phyloP scores from a whole-genome alignment of 2,329 filamentous ascomycete species.

The Apiospora rasikravindrae region DNA sequence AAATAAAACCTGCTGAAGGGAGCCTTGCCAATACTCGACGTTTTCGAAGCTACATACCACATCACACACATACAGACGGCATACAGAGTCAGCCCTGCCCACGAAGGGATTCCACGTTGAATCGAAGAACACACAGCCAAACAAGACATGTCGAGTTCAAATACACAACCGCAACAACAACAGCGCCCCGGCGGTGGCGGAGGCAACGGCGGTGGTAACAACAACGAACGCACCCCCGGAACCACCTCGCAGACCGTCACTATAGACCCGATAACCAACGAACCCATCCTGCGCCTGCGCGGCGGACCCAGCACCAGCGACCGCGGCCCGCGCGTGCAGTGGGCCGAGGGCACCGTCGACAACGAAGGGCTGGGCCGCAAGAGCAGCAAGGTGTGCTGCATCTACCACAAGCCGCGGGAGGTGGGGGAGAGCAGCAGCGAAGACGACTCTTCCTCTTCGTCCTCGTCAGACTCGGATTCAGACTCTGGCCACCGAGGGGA shows the following conservation, averaged over 20 bases:
- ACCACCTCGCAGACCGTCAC: slow-evolving; percentile 16
- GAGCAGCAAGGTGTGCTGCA: slow-evolving; percentile 99
- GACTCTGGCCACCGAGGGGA: slow-evolving; percentile 50
- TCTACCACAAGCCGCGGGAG: slow-evolving; percentile 86
- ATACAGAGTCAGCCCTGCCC: not conserved
- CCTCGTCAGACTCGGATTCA: slow-evolving; percentile 56
- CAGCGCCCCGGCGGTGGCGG: slow-evolving; percentile 1
- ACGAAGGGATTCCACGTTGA: not conserved
- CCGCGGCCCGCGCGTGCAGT: slow-evolving; percentile 73
- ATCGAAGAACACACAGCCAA: not conserved
- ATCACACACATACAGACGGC: not conserved
- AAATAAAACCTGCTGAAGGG: not conserved
- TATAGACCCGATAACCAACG: not conserved
- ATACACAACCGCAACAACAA: not conserved
- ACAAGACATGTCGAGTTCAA: not conserved
- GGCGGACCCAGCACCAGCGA: slow-evolving; percentile 46
- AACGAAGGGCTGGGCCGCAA: slow-evolving; percentile 96
- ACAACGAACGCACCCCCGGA: not conserved
- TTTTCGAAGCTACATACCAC: not conserved
- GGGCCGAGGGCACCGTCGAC: slow-evolving; percentile 92
- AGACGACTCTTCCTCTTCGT: slow-evolving; percentile 62
- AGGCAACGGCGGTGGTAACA: not conserved
- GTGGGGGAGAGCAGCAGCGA: slow-evolving; percentile 83
- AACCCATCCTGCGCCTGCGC: slow-evolving; percentile 56
- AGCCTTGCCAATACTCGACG: not conserved